These are phyloP conservation scores for Chlamydomonas sp. DNA, from an alignment of 139 green algal genomes.

Conservation along the genomic window DNA sequence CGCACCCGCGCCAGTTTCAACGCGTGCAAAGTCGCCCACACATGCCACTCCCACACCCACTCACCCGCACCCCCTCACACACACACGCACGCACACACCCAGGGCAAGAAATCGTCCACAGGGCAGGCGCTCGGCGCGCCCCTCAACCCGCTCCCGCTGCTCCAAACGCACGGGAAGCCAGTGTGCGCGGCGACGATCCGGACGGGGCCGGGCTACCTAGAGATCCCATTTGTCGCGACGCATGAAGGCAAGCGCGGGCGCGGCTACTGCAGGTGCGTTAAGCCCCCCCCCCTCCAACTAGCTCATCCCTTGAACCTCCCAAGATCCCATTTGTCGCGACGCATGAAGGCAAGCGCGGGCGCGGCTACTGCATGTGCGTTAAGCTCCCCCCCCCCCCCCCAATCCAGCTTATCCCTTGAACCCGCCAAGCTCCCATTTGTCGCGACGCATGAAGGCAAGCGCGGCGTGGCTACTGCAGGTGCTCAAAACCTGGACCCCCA, in stretches of 20 bases:
- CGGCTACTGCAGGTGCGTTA: slow-evolving; percentile 67
- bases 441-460: slow-evolving; percentile 67
- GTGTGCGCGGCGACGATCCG: slow-evolving; percentile 80
- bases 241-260: slow-evolving; percentile 59
- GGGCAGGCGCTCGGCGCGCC: slow-evolving; percentile 45
- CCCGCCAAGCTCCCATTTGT: slow-evolving; percentile 90
- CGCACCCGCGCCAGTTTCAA: too few relatives aligned
- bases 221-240: slow-evolving; percentile 86
- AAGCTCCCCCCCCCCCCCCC: too few relatives aligned
- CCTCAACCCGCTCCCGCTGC: slow-evolving; percentile 38
- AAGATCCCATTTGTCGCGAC: slow-evolving; percentile 88
- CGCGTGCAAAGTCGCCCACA: too few relatives aligned
- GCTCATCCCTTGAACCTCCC: too few relatives aligned
- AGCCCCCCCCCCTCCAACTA: too few relatives aligned
- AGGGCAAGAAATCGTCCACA: slow-evolving; percentile 30
- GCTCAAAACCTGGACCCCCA: too few relatives aligned
- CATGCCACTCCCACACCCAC: too few relatives aligned
- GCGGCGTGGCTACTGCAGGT: slow-evolving; percentile 68
- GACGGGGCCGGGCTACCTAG: slow-evolving; percentile 66
- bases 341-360: slow-evolving; percentile 56
- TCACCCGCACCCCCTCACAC: background rate
- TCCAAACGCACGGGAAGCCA: slow-evolving; percentile 64
- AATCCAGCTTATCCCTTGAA: too few relatives aligned
- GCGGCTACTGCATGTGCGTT: slow-evolving; percentile 66
- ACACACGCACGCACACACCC: slow-evolving; percentile 18